Evolutionary conservation across 2,329 filamentous ascomycete species (phyloP), one percentile per base, ranked within the genome.

Genomic region (Nemania serpens): DNA sequence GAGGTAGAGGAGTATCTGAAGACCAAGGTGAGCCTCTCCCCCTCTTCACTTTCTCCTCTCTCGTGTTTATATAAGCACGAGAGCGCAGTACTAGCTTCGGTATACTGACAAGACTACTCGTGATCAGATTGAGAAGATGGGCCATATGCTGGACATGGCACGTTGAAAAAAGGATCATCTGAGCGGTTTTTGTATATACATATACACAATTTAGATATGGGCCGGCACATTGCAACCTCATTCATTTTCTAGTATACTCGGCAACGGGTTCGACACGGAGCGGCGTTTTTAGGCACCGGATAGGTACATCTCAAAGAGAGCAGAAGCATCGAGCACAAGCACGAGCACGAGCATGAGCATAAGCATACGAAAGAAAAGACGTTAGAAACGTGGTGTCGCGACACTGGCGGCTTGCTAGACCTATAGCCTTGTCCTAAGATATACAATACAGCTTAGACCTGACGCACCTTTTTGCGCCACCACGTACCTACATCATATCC

Each of bases 1-100:
- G 95, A 99, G 77, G 91, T 98, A 48, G 92, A 97, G 70, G 93
- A 91, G 6, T 99, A 99, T 79, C 79, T 99, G 65, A 91, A 90
- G 75, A 97, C 95, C 2, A 99, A 99, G 88, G 92, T 94, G 73
- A 74, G 85, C 76, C 56, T 54, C 12, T 25, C 13, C 20, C 12
- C 17, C 9, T 48, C 10, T 37, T 4, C 41, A 22, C 10, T 20
- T 39, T 43, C 1, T 12, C 22, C 15, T 13, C 11, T 17, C 9
- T 37, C 18, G 25, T 45, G 39, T 45, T n/a, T 4, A 9, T 9
- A 39, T 5, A 55, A 33, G 13, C 12, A 20, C 5, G n/a, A 43
- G 7, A 39, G 4, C 11, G 11, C 13, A 17, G 29, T 3, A 3
- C 20, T 15, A 37, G 12, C 13, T 2, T 25, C 37, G 22, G 66